Percentiles rank a stretch among this genome's conserved stretches.
These are phyloP conservation scores for Globisporangium irregulare DNA, from an alignment of 352 stramenopile species.

Conservation along the genomic window DNA sequence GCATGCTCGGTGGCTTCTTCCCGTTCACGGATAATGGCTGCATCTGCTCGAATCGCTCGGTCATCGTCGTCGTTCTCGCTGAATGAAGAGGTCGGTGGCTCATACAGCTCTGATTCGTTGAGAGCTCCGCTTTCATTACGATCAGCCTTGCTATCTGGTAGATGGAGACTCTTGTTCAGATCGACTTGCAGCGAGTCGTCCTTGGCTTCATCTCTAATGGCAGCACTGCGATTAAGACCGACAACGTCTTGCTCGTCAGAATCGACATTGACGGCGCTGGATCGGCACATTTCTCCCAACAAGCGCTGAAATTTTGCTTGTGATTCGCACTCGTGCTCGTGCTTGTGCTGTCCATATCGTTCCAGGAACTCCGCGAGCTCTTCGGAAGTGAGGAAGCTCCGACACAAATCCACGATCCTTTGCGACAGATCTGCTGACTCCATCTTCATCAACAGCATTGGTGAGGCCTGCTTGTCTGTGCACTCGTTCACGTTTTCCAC, in stretches of 20 bases:
- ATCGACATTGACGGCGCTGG: conserved; percentile 4
- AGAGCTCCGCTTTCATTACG: no score
- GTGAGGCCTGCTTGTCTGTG: neutral
- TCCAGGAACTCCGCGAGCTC: neutral
- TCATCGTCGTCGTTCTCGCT: neutral
- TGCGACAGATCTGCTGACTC: neutral
- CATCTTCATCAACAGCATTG: neutral
- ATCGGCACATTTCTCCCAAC: neutral
- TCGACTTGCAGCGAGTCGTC: neutral
- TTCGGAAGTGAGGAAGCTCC: conserved; percentile 2
- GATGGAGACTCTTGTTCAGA: neutral
- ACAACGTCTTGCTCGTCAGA: neutral
- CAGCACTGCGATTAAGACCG: neutral
- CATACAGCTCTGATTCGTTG: no score
- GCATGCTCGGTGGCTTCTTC: neutral
- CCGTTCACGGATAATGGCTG: conserved; percentile 8
- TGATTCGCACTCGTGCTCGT: neutral
- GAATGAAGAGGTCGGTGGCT: no score
- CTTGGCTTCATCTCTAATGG: neutral
- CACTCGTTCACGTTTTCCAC: neutral
- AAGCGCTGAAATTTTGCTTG: neutral
- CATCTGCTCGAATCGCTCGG: conserved; percentile 10
- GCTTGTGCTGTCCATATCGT: neutral
- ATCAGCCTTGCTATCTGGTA: neutral
- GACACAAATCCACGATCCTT: neutral